phyloP scores from a whole-genome alignment of 352 stramenopile genomes.

The Phytophthora palmivora region DNA sequence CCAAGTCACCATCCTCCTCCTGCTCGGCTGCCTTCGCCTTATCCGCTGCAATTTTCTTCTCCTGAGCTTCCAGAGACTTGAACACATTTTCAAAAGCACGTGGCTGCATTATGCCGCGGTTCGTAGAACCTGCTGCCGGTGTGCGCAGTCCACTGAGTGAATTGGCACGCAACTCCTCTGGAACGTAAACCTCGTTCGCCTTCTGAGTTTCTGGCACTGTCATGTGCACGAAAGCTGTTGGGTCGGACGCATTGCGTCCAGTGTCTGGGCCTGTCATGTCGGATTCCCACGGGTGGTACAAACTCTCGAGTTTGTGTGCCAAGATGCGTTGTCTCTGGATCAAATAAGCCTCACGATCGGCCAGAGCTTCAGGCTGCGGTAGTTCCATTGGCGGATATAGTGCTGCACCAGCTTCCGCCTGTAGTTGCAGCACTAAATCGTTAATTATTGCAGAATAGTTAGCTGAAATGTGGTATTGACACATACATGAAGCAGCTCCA shows the following conservation, averaged over 20 bases:
- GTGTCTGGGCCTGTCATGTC: constrained; percentile 34
- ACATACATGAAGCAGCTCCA: constrained; percentile 71
- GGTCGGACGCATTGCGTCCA: constrained; percentile 35
- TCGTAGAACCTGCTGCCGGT: constrained; percentile 10
- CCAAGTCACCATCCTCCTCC: constrained; percentile 63
- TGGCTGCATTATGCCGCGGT: constrained; percentile 67
- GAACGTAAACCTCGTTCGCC: constrained; percentile 66
- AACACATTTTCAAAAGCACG: constrained; percentile 75
- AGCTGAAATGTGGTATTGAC: not conserved
- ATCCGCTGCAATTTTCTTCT: constrained; percentile 54
- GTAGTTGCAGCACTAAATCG: constrained; percentile 1
- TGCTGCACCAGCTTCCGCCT: constrained; percentile 55
- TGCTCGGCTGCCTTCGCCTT: constrained; percentile 56
- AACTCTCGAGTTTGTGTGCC: constrained; percentile 70
- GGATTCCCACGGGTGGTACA: constrained; percentile 70
- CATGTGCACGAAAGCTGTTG: constrained; percentile 65
- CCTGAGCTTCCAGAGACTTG: constrained; percentile 72
- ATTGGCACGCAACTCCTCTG: constrained; percentile 65
- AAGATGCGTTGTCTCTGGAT: constrained; percentile 74
- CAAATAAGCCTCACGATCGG: constrained; percentile 66
- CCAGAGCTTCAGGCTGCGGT: constrained; percentile 64
- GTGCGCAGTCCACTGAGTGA: constrained; percentile 56
- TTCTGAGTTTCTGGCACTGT: constrained; percentile 66
- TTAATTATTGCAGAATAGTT: constrained; percentile 1
- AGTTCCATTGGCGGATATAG: constrained; percentile 72